A percentile compares a stretch with the other conserved stretches of the same genome.
Conservation (phyloP, 2,329 filamentous ascomycete species). For the Hypoxylon sp. region DNA sequence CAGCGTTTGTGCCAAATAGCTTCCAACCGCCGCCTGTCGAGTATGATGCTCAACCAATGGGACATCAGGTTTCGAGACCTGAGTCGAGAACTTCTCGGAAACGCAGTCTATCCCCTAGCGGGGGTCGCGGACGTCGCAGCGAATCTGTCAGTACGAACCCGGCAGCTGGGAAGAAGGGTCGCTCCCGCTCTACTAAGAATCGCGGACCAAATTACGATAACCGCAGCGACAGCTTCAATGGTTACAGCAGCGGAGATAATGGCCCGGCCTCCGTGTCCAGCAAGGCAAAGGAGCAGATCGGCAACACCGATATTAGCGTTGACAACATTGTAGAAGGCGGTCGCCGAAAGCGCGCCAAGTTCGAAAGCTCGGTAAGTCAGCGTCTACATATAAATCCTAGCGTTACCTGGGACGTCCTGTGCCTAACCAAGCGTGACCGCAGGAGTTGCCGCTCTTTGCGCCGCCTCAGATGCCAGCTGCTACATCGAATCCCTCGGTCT, state of each 20-base stretch:
- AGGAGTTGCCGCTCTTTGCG: slow-evolving; percentile 96
- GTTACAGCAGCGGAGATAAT: slow-evolving; percentile 88
- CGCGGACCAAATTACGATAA: slow-evolving; percentile 67
- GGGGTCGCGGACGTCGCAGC: slow-evolving; percentile 76
- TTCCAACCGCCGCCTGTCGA: slow-evolving; percentile 62
- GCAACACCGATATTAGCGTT: slow-evolving; percentile 95
- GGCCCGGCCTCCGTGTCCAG: slow-evolving; percentile 79
- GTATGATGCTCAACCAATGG: slow-evolving; percentile 59
- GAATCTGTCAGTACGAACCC: slow-evolving; percentile 69
- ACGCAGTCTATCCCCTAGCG: slow-evolving; percentile 79
- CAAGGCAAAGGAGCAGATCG: slow-evolving; percentile 83
- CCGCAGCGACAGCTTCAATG: slow-evolving; percentile 70
- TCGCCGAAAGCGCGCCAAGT: slow-evolving; percentile 91
- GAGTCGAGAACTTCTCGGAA: slow-evolving; percentile 74
- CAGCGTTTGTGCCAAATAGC: slow-evolving; percentile 59
- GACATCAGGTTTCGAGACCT: slow-evolving; percentile 71
- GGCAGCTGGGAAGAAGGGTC: slow-evolving; percentile 66
- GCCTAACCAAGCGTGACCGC: slow-evolving; percentile 47
- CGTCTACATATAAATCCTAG: slow-evolving; percentile 37
- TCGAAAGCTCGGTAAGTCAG: slow-evolving; percentile 98
- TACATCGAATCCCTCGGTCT: slow-evolving; percentile 97
- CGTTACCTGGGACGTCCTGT: slow-evolving; percentile 25
- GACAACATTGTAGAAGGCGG: slow-evolving; percentile 98
- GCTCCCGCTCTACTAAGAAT: slow-evolving; percentile 74
- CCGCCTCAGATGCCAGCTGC: slow-evolving; percentile 92